phyloP scores from a whole-genome alignment of 257 asterid species.

The Pogostemon cablin region DNA sequence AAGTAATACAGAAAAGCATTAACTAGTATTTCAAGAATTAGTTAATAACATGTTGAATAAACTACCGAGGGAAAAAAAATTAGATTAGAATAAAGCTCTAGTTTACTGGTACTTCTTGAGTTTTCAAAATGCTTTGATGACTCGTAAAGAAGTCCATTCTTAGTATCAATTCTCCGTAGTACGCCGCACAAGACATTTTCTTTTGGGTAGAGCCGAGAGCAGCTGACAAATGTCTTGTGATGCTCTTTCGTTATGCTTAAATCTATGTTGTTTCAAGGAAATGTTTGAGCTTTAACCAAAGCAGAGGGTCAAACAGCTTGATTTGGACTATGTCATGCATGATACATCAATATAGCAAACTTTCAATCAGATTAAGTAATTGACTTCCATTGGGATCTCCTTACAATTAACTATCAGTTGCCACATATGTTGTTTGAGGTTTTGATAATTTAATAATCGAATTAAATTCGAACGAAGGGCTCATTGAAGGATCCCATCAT shows the following conservation, averaged over 20 bases:
- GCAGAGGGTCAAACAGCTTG: too few species aligned
- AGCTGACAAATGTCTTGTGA: too few species aligned
- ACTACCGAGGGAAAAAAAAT: not conserved
- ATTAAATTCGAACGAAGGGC: not conserved
- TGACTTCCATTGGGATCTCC: too few species aligned
- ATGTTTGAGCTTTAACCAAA: too few species aligned
- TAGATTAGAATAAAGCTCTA: not conserved
- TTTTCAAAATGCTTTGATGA: not conserved
- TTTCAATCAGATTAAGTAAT: too few species aligned
- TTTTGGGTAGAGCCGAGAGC: too few species aligned
- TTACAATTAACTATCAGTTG: not conserved
- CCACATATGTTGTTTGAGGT: not conserved
- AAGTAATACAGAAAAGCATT: conserved; percentile 24
- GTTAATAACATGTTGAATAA: not conserved
- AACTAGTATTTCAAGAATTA: not conserved
- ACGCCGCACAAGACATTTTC: too few species aligned
- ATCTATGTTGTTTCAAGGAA: too few species aligned
- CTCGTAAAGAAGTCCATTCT: not conserved
- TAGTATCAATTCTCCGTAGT: too few species aligned
- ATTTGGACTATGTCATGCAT: too few species aligned
- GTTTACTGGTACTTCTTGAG: not conserved
- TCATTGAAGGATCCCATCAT: conserved; percentile 1
- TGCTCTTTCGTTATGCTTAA: too few species aligned
- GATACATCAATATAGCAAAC: not conserved
- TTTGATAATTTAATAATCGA: not conserved